A percentile compares a stretch with the other conserved stretches of the same genome.
Evolutionary conservation across 371 early-diverging fungal genomes (phyloP).

Genomic region (Capniomyces stellatus): DNA sequence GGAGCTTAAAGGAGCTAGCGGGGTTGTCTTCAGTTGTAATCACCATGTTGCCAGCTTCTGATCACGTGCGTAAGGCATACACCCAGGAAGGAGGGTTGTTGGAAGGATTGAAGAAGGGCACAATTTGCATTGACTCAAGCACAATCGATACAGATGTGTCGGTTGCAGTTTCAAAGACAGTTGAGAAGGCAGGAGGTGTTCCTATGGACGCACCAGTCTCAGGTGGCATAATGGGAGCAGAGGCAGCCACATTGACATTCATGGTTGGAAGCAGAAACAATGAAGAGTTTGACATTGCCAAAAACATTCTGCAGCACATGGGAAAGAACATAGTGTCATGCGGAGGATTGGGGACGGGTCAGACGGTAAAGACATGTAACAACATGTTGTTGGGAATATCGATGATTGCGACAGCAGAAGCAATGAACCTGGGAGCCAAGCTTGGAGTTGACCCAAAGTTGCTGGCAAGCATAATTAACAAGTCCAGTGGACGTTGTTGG

Average conservation of each 20-base stretch:
- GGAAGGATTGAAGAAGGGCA: constrained; percentile 26
- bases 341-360: constrained; percentile 74
- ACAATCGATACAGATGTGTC: constrained; percentile 74
- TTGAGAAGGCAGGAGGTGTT: constrained; percentile 36
- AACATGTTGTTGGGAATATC: constrained; percentile 87
- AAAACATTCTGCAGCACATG: constrained; percentile 57
- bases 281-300: constrained; percentile 40
- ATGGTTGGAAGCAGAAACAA: constrained; percentile 75
- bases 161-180: constrained; percentile 36
- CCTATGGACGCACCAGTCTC: constrained; percentile 92
- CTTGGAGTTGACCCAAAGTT: constrained; percentile 81
- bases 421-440: constrained; percentile 71
- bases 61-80: constrained; percentile 66
- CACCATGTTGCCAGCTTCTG: constrained; percentile 81
- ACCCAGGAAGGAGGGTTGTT: constrained; percentile 40
- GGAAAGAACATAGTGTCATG: constrained; percentile 88
- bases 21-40: constrained; percentile 53
- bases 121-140: constrained; percentile 69
- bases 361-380: constrained; percentile 92
- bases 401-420: constrained; percentile 86
- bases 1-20: constrained; percentile 49
- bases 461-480: constrained; percentile 71
- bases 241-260: constrained; percentile 83
- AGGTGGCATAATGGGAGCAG: constrained; percentile 82
- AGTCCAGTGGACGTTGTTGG: constrained; percentile 79